Conservation (phyloP, 768 basidiomycete genomes). For the Termitomyces eurrhizus region DNA sequence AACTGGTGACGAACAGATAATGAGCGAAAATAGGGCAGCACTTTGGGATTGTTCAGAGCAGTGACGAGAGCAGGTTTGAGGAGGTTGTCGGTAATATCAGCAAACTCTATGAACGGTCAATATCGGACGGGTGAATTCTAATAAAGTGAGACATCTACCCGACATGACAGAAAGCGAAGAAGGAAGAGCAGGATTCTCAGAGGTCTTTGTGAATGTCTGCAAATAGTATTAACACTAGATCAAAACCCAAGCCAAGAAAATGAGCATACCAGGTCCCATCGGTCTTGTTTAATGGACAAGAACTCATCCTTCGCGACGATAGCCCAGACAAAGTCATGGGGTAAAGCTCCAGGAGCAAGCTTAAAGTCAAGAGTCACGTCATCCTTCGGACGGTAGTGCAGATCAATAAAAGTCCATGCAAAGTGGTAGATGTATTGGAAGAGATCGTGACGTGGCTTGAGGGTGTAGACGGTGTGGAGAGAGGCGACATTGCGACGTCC, state of each 20-base stretch:
- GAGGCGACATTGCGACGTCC: constrained; percentile 75
- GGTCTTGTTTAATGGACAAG: constrained; percentile 55
- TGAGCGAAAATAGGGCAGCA: constrained; percentile 78
- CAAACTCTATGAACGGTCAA: constrained; percentile 53
- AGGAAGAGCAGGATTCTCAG: constrained; percentile 62
- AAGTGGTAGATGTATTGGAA: constrained; percentile 61
- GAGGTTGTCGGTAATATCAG: constrained; percentile 78
- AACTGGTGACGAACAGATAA: constrained; percentile 50
- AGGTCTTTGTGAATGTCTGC: constrained; percentile 80
- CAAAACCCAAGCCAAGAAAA: background rate
- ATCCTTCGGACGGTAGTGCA: constrained; percentile 69
- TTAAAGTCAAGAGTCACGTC: constrained; percentile 78
- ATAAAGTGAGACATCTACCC: constrained; percentile 31
- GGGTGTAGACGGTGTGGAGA: constrained; percentile 74
- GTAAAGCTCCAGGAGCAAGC: constrained; percentile 46
- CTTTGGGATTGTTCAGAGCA: constrained; percentile 59
- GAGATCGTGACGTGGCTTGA: constrained; percentile 83
- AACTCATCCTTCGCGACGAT: constrained; percentile 80
- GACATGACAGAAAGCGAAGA: constrained; percentile 71
- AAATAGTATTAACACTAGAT: background rate
- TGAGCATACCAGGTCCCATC: constrained; percentile 85
- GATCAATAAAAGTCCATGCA: constrained; percentile 63
- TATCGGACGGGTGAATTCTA: constrained; percentile 2
- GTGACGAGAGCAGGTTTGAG: constrained; percentile 58
- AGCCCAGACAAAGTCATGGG: constrained; percentile 77